Percentiles rank a stretch among this genome's conserved stretches.
phyloP scores from a whole-genome alignment of 2,329 filamentous ascomycete species.

The Nothopassalora personata region DNA sequence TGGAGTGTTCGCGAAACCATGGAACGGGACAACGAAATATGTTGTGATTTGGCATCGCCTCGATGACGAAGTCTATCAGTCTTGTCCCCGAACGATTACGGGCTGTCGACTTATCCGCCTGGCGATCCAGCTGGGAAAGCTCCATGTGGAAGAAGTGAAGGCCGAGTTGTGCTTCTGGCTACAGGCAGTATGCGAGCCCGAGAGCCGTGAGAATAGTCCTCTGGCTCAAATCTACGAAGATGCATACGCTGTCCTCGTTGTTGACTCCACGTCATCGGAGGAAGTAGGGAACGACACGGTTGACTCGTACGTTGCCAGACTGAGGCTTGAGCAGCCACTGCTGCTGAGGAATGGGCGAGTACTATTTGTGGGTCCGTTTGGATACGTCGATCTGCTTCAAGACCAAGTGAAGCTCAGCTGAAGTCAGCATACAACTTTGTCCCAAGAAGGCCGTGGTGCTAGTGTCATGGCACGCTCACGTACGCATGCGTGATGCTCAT shows the following conservation, averaged over 20 bases:
- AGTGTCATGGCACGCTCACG: too few species aligned
- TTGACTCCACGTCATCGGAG: neutral
- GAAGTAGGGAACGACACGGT: neutral
- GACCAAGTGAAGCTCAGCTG: too few species aligned
- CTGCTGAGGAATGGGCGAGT: neutral
- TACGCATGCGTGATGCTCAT: too few species aligned
- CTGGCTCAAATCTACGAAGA: slow-evolving; percentile 4
- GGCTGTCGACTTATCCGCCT: slow-evolving; percentile 14
- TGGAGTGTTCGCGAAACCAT: slow-evolving; percentile 6
- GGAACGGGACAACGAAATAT: slow-evolving; percentile 6
- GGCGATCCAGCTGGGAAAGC: slow-evolving; percentile 12
- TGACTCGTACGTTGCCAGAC: neutral
- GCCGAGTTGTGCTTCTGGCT: slow-evolving; percentile 15
- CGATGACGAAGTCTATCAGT: slow-evolving; percentile 3
- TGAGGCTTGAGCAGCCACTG: neutral
- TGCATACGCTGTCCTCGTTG: slow-evolving; percentile 9
- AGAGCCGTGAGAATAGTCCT: neutral
- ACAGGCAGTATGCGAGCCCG: slow-evolving; percentile 7
- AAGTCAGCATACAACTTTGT: too few species aligned
- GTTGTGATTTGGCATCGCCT: slow-evolving; percentile 4
- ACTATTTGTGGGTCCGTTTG: neutral
- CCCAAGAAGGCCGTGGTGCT: too few species aligned
- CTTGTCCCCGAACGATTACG: slow-evolving; percentile 11
- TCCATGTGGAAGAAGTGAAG: slow-evolving; percentile 13
- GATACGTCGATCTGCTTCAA: neutral